Base-by-base conservation (phyloP, 1,139 yeast genomes). In the Candida tropicalis region DNA sequence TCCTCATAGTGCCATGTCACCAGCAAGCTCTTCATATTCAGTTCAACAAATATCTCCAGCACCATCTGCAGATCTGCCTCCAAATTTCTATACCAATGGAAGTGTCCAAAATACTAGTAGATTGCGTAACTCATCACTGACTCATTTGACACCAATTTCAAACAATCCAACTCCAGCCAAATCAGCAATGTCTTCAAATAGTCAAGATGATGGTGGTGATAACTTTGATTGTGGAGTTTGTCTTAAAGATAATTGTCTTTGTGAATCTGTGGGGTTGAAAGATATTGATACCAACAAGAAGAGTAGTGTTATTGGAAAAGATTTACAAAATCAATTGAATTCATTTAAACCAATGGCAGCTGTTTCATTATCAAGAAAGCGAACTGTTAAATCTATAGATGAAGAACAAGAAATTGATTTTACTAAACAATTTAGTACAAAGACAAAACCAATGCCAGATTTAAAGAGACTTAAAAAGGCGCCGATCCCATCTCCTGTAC, bases 161-260 rank as follows among this genome's bases (percentile, higher is more conserved):
- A 29, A 25, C 10, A 38, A 35, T 17, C 38, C 28, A 15, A 37
- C 41, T 2, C 38, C 42, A 3, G 38, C 20, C 3, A 39, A 38
- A 28, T 8, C 31, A 2, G 35, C 41, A 11, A 11, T 36, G 24
- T 20, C 28, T 22, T 28, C 37, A 12, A 34, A 38, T 20, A 38
- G 29, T 17, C 47, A 41, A 12, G 26, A 48, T n/a, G n/a, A n/a
- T n/a, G n/a, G n/a, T n/a, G n/a, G n/a, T n/a, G 32, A 49, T 9
- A 57, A 58, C 45, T 70, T 68, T 46, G 81, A 75, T 52, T 85
- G 93, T 59, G 86, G 85, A 1, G 80, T 82, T 3, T 85, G 93
- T 58, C 62, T 73, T 38, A 82, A 82, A 57, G 91, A 84, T 40
- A 83, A 79, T 44, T 85, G 93, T 57, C 63, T 84, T 10, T 85